Evolutionary conservation across 78 protist species (phyloP).

Genomic region (Ministeria vibrans): DNA sequence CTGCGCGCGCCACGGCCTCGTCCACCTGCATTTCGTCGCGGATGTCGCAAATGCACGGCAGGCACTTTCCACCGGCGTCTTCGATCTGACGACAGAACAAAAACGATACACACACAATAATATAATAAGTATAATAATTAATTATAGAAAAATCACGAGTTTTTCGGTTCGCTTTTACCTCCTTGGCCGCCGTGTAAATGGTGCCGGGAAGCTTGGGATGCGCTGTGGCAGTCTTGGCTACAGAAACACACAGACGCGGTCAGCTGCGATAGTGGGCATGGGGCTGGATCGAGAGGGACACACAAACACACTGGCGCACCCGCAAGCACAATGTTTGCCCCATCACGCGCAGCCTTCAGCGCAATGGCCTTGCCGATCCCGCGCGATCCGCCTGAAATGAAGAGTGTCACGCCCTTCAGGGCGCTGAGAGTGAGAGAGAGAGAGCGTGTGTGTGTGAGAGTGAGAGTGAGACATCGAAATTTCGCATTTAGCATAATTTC

Average conservation of each 20-base stretch:
- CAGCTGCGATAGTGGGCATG: too few species aligned
- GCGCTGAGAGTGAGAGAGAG: neutral
- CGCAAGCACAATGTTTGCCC: constrained; percentile 34
- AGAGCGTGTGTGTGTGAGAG: neutral
- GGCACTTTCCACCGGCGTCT: constrained; percentile 23
- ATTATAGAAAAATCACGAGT: too few species aligned
- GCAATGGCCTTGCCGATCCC: constrained; percentile 32
- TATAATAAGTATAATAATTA: too few species aligned
- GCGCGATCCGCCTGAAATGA: constrained; percentile 26
- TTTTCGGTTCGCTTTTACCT: too few species aligned
- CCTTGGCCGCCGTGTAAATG: constrained; percentile 57
- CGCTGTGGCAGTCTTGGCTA: constrained; percentile 60
- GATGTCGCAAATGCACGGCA: constrained; percentile 48
- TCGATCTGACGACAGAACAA: too few species aligned
- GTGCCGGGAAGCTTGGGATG: constrained; percentile 82
- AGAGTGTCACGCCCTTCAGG: constrained; percentile 6
- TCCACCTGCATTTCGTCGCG: constrained; percentile 55
- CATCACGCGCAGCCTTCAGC: constrained; percentile 11
- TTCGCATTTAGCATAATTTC: too few species aligned
- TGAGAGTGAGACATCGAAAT: neutral
- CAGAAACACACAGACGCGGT: too few species aligned
- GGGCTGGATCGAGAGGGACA: too few species aligned
- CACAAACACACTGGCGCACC: neutral
- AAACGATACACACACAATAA: too few species aligned
- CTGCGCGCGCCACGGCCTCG: constrained; percentile 61